A percentile compares a stretch with the other conserved stretches of the same genome.
Evolutionary conservation across 2,329 filamentous ascomycete genomes (phyloP).

Genomic region (Curvularia hawaiiensis): DNA sequence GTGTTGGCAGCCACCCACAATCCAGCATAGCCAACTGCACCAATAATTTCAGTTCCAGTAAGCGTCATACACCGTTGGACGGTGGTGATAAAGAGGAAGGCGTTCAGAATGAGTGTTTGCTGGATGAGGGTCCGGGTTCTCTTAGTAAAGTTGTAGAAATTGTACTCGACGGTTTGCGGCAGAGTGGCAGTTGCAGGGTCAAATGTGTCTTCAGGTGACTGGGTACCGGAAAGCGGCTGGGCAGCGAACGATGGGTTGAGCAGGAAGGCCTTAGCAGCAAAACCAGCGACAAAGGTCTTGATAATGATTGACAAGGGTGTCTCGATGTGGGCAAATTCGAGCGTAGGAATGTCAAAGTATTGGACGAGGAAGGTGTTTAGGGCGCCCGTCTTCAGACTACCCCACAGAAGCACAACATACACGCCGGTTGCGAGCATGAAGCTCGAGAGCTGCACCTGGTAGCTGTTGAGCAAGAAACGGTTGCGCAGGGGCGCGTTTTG

Average conservation of each 20-base stretch:
- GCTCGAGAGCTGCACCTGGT: constrained; percentile 59
- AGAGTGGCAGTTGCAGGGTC: constrained; percentile 69
- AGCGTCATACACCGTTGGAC: constrained; percentile 72
- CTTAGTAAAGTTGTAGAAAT: constrained; percentile 72
- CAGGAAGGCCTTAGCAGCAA: constrained; percentile 75
- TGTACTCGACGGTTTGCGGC: constrained; percentile 71
- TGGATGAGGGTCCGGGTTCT: constrained; percentile 66
- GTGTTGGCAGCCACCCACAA: constrained; percentile 74
- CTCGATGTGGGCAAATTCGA: constrained; percentile 70
- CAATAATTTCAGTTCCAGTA: constrained; percentile 69
- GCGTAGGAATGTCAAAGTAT: constrained; percentile 74
- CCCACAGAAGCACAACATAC: constrained; percentile 74
- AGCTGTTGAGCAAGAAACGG: constrained; percentile 49
- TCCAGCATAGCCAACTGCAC: constrained; percentile 73
- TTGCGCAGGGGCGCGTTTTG: constrained; percentile 53
- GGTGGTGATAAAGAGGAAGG: constrained; percentile 57
- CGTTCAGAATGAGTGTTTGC: constrained; percentile 58
- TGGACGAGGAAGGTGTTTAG: constrained; percentile 74
- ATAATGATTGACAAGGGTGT: constrained; percentile 55
- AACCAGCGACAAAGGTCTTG: constrained; percentile 70
- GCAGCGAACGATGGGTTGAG: constrained; percentile 71
- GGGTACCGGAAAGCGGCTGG: constrained; percentile 54
- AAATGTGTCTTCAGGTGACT: constrained; percentile 61
- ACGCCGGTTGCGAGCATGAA: constrained; percentile 72
- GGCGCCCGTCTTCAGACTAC: constrained; percentile 67